phyloP scores from a whole-genome alignment of 192 early-diverging fungal species.

The Gryganskiella cystojenkinii region DNA sequence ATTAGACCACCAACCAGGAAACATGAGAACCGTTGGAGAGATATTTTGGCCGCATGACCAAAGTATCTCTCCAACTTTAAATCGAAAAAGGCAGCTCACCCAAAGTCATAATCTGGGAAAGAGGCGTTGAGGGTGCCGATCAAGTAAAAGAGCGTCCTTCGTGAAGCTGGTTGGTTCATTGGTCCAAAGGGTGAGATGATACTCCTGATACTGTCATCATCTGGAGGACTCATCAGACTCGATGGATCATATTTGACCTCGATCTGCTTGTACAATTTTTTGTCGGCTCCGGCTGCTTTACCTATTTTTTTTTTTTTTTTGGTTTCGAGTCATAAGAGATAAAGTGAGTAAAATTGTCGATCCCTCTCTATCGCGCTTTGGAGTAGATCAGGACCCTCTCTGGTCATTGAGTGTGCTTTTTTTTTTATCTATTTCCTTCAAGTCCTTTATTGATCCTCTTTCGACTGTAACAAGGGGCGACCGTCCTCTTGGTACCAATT shows the following conservation, averaged over 20 bases:
- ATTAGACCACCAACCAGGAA: too few relatives aligned
- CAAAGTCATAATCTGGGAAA: conserved; percentile 98
- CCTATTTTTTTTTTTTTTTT: too few relatives aligned
- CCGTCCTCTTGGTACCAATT: too few relatives aligned
- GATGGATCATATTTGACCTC: conserved; percentile 85
- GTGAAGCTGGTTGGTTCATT: conserved; percentile 80
- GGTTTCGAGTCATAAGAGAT: too few relatives aligned
- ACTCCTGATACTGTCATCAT: conserved; percentile 70
- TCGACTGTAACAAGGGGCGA: too few relatives aligned
- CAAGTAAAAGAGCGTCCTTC: conserved; percentile 93
- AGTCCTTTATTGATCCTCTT: too few relatives aligned
- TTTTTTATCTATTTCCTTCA: not conserved
- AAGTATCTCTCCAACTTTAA: too few relatives aligned
- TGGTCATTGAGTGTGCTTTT: not conserved
- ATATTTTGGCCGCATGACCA: too few relatives aligned
- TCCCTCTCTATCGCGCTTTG: not conserved
- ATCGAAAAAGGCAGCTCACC: conserved; percentile 50
- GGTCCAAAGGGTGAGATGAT: conserved; percentile 88
- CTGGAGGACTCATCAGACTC: conserved; percentile 65
- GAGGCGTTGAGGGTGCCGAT: conserved; percentile 95
- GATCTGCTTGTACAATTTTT: conserved; percentile 88
- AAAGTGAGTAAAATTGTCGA: not conserved
- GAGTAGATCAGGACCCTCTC: not conserved
- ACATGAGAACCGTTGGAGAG: too few relatives aligned
- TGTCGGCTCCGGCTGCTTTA: conserved; percentile 91